phyloP scores from a whole-genome alignment of 2,329 filamentous ascomycete genomes.

The Fonsecaea erecta region DNA sequence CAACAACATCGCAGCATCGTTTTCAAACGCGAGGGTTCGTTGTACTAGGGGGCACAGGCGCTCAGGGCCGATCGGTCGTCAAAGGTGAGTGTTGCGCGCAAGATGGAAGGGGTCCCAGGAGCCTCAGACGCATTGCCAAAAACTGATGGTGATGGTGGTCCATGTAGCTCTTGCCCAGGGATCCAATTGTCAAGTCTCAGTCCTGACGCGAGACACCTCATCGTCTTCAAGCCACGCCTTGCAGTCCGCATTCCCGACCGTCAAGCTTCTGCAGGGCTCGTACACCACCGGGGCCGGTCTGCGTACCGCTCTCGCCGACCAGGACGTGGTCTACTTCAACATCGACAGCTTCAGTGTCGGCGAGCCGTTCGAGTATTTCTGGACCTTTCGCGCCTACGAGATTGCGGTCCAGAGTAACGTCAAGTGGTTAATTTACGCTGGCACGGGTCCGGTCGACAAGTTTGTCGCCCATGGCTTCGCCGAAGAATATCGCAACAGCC shows the following conservation, averaged over 20 bases:
- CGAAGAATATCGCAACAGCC: not conserved
- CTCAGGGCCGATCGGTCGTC: not conserved
- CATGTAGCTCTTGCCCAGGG: not conserved
- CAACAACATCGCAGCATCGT: not conserved
- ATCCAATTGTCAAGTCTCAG: not conserved
- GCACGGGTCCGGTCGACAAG: not conserved
- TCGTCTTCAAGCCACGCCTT: not conserved
- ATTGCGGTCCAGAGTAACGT: not conserved
- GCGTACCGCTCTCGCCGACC: not conserved
- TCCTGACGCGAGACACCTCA: not conserved
- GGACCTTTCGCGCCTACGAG: conserved; percentile 1
- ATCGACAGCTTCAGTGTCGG: not conserved
- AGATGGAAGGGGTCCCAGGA: not conserved
- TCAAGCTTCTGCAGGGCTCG: not conserved
- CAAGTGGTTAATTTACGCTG: not conserved
- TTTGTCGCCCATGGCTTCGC: not conserved
- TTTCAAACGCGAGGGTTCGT: not conserved
- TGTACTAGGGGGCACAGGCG: not conserved
- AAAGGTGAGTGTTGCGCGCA: not conserved
- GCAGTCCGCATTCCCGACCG: not conserved
- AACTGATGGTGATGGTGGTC: not conserved
- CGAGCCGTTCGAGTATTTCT: conserved; percentile 1
- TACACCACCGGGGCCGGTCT: not conserved
- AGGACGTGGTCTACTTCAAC: not conserved
- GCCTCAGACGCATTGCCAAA: too few species aligned